These are phyloP conservation scores for Nitzschia inconspicua DNA, from an alignment of 108 stramenopile genomes.

Conservation along the genomic window DNA sequence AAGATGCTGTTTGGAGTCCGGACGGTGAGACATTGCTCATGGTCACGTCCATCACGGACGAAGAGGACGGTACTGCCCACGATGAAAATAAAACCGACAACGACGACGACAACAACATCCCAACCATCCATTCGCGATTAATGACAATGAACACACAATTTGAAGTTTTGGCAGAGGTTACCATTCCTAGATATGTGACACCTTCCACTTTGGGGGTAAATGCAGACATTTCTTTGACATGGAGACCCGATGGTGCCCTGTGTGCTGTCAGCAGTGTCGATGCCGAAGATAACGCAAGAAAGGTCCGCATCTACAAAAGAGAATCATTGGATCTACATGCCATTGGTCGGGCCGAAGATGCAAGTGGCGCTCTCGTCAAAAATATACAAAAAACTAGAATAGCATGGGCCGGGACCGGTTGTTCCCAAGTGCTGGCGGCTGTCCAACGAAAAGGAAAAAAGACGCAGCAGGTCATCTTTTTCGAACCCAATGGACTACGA, in stretches of 20 bases:
- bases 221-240: conserved; percentile 52
- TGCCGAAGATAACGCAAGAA: conserved; percentile 41
- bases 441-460: conserved; percentile 65
- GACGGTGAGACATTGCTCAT: conserved; percentile 79
- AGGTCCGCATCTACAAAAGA: conserved; percentile 67
- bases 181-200: conserved; percentile 30
- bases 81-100: conserved; percentile 18
- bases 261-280: conserved; percentile 72
- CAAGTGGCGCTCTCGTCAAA: conserved; percentile 69
- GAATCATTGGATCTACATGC: conserved; percentile 59
- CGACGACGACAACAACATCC: conserved; percentile 7
- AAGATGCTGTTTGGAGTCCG: conserved; percentile 76
- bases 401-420: conserved; percentile 74
- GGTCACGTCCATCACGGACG: conserved; percentile 57
- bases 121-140: conserved; percentile 45
- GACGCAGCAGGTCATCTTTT: conserved; percentile 70
- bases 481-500: conserved; percentile 86
- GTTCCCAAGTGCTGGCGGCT: conserved; percentile 72
- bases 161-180: conserved; percentile 75
- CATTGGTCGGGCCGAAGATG: conserved; percentile 78
- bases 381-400: conserved; percentile 48
- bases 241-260: conserved; percentile 74
- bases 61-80: too few relatives aligned
- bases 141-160: conserved; percentile 83
- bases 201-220: conserved; percentile 22